Evolutionary conservation across 345 rosid genomes (phyloP).

Genomic region (Ailanthus altissimus): DNA sequence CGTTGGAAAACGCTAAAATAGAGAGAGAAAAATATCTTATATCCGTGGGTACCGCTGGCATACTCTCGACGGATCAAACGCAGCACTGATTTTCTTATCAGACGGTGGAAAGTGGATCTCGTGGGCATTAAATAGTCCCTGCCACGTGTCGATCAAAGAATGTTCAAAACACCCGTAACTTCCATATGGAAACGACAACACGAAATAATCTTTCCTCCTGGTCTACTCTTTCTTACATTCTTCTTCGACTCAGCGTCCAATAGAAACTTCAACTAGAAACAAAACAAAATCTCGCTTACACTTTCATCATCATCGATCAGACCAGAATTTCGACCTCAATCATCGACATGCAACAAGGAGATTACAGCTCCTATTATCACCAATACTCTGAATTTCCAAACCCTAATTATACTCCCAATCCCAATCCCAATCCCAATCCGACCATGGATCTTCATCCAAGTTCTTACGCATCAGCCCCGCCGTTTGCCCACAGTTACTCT

Average conservation of each 20-base stretch:
- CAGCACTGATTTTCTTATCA: neutral
- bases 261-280: neutral
- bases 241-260: neutral
- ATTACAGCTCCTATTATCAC: constrained; percentile 63
- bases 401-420: constrained; percentile 44
- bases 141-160: neutral
- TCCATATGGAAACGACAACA: neutral
- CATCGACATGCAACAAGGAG: constrained; percentile 67
- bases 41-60: too few species aligned
- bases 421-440: constrained; percentile 37
- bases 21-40: too few species aligned
- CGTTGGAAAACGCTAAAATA: too few species aligned
- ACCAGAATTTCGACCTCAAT: constrained; percentile 1
- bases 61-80: neutral
- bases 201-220: neutral
- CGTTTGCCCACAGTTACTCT: constrained; percentile 51
- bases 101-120: neutral
- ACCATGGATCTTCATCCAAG: constrained; percentile 47
- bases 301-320: constrained; percentile 8
- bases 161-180: neutral
- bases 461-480: constrained; percentile 87
- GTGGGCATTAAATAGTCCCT: too few species aligned
- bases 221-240: too few species aligned
- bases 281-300: neutral
- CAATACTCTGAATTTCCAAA: constrained; percentile 52